Evolutionary conservation across 2,329 filamentous ascomycete species (phyloP).

Genomic region (Huntiella decipiens): DNA sequence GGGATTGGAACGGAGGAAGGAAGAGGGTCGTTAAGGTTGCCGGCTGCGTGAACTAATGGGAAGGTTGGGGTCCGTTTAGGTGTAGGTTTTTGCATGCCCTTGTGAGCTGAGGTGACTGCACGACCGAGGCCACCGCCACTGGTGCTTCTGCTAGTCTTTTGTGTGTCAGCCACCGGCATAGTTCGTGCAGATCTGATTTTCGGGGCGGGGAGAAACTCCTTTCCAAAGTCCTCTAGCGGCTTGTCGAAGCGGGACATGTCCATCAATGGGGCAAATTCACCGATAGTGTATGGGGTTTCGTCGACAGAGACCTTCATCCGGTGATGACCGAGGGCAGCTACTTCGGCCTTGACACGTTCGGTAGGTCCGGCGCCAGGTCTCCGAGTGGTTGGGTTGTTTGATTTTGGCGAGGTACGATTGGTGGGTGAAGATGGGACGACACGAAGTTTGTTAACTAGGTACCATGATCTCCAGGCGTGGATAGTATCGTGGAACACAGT

Average conservation of each 20-base stretch:
- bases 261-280: conserved; percentile 48
- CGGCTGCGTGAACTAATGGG: conserved; percentile 6
- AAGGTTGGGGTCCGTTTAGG: neutral
- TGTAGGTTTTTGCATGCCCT: neutral
- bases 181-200: neutral
- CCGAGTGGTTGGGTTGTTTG: conserved; percentile 7
- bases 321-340: conserved; percentile 16
- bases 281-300: conserved; percentile 41
- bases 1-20: neutral
- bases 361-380: neutral
- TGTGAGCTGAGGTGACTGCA: too few relatives aligned
- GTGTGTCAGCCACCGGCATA: too few relatives aligned
- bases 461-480: conserved; percentile 82
- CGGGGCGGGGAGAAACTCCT: conserved; percentile 20
- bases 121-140: too few relatives aligned
- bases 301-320: conserved; percentile 25
- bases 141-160: too few relatives aligned
- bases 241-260: conserved; percentile 41
- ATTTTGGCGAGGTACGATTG: neutral
- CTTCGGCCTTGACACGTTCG: conserved; percentile 2
- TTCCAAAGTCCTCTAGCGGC: conserved; percentile 29
- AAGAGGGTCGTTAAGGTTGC: conserved; percentile 2
- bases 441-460: conserved; percentile 52
- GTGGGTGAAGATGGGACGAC: conserved; percentile 21
- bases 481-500: conserved; percentile 51